Conservation (phyloP, 306 rosid species). For the Quercus parvula region DNA sequence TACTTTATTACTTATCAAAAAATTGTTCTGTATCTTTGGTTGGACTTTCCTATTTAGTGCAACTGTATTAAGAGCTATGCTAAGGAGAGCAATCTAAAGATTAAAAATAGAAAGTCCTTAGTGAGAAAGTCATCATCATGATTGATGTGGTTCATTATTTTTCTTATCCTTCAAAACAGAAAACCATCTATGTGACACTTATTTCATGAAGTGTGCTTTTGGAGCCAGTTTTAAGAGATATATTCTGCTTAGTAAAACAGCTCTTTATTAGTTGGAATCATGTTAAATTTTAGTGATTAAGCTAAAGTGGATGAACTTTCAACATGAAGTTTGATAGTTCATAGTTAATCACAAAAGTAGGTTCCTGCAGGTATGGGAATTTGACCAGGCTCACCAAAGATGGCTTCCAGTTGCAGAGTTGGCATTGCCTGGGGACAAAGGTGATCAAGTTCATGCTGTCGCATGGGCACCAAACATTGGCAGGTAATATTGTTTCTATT, state of each 20-base stretch:
- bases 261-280: not conserved
- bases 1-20: too few relatives aligned
- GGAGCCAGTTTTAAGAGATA: not conserved
- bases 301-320: not conserved
- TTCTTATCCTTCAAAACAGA: not conserved
- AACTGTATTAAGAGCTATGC: not conserved
- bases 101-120: not conserved
- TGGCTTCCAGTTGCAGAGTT: slow-evolving; percentile 97
- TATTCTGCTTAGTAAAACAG: not conserved
- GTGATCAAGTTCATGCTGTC: slow-evolving; percentile 67
- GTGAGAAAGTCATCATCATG: not conserved
- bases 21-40: not conserved
- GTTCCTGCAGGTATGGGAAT: slow-evolving; percentile 76
- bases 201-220: not conserved
- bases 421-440: slow-evolving; percentile 60
- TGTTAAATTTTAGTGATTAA: not conserved
- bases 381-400: slow-evolving; percentile 93
- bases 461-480: slow-evolving; percentile 98
- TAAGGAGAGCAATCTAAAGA: not conserved
- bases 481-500: slow-evolving; percentile 46
- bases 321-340: not conserved
- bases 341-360: not conserved
- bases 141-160: not conserved
- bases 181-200: not conserved
- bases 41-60: not conserved